phyloP scores from a whole-genome alignment of 2,329 filamentous ascomycete species.

The Tolypocladium cylindrosporum region DNA sequence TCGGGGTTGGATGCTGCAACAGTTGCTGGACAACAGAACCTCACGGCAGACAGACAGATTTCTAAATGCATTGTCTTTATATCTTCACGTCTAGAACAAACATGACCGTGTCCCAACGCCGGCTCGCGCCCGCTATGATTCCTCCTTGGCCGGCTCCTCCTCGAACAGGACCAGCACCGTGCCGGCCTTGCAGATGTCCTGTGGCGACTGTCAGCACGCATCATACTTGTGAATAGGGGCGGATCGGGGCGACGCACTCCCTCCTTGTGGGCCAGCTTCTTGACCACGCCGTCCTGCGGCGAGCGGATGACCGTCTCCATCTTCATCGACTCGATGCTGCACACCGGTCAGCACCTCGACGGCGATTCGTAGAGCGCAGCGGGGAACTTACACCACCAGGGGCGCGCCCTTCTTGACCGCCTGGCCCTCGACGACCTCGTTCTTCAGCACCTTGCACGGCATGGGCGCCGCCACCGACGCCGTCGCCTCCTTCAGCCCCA shows the following conservation, averaged over 20 bases:
- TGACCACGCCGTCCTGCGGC: slow-evolving; percentile 61
- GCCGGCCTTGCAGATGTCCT: slow-evolving; percentile 72
- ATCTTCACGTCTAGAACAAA: not conserved
- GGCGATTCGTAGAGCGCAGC: not conserved
- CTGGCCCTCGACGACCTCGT: slow-evolving; percentile 77
- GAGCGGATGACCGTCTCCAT: slow-evolving; percentile 80
- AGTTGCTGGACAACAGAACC: not conserved
- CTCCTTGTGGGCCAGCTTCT: slow-evolving; percentile 63
- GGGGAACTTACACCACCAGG: slow-evolving; percentile 59
- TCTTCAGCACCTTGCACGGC: slow-evolving; percentile 92
- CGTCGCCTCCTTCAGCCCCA: slow-evolving; percentile 69
- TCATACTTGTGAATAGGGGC: not conserved
- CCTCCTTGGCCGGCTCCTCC: slow-evolving; percentile 27
- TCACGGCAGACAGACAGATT: not conserved
- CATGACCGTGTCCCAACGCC: slow-evolving; percentile 7
- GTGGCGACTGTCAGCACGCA: slow-evolving; percentile 9
- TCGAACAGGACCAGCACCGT: slow-evolving; percentile 67
- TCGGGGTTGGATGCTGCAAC: not conserved
- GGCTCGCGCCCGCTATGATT: slow-evolving; percentile 8
- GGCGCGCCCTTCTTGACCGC: slow-evolving; percentile 76
- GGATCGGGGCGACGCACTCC: slow-evolving; percentile 44
- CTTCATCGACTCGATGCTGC: slow-evolving; percentile 76
- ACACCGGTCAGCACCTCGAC: not conserved
- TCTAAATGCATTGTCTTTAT: not conserved
- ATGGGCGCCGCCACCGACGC: slow-evolving; percentile 88